A percentile compares a stretch with the other conserved stretches of the same genome.
Conservation (phyloP, 2,329 filamentous ascomycete species). For the Trichoderma sp. region DNA sequence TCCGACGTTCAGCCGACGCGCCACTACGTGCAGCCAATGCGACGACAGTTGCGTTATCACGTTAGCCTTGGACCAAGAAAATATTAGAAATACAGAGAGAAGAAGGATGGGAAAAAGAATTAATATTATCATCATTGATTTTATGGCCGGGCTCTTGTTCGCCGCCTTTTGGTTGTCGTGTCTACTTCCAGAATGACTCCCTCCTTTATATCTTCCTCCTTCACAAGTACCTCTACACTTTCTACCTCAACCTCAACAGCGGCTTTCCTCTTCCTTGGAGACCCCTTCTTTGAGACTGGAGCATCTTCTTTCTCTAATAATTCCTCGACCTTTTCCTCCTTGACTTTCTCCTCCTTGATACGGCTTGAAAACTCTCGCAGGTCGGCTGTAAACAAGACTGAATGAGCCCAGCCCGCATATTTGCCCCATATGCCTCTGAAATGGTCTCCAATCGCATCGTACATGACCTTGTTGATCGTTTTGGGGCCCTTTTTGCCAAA, state of each 20-base stretch:
- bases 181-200: slow-evolving; percentile 23
- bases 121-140: background rate
- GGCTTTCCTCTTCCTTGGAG: slow-evolving; percentile 27
- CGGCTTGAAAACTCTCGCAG: slow-evolving; percentile 78
- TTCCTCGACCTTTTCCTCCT: slow-evolving; percentile 20
- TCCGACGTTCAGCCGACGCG: slow-evolving; percentile 36
- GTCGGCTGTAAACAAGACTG: slow-evolving; percentile 92
- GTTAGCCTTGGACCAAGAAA: background rate
- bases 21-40: background rate
- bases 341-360: slow-evolving; percentile 24
- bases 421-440: slow-evolving; percentile 88
- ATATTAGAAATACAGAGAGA: background rate
- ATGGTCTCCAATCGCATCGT: slow-evolving; percentile 85
- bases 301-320: slow-evolving; percentile 29
- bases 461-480: slow-evolving; percentile 83
- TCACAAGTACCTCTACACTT: slow-evolving; percentile 20
- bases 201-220: slow-evolving; percentile 27
- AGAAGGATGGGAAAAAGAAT: background rate
- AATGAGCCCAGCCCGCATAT: slow-evolving; percentile 96
- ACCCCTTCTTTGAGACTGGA: background rate
- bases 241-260: slow-evolving; percentile 22
- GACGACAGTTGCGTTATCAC: background rate
- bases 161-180: slow-evolving; percentile 31
- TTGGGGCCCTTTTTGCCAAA: slow-evolving; percentile 83
- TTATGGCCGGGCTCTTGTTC: slow-evolving; percentile 23